These are phyloP conservation scores for Sporothrix mexicana DNA, from an alignment of 2,329 filamentous ascomycete genomes.

Conservation along the genomic window DNA sequence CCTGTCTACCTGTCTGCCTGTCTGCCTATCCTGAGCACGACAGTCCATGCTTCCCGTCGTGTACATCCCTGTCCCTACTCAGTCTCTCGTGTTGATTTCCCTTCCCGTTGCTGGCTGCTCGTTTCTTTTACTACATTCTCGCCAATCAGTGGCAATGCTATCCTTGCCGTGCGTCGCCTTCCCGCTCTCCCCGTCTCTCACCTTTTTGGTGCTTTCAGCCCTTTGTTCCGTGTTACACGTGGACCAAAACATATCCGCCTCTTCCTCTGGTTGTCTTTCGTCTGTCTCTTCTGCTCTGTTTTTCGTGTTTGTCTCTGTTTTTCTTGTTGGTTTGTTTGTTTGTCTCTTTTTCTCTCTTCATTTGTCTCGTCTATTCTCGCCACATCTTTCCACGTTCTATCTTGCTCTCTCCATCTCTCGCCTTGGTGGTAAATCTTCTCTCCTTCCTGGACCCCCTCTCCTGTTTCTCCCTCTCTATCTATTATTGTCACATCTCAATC, in stretches of 20 bases:
- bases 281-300: not conserved
- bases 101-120: not conserved
- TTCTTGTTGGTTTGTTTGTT: not conserved
- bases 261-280: slow-evolving; percentile 16
- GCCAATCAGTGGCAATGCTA: not conserved
- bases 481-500: not conserved
- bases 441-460: not conserved
- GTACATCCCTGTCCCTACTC: not conserved
- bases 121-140: not conserved
- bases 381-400: not conserved
- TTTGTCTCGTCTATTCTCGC: not conserved
- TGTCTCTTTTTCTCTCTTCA: not conserved
- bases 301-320: not conserved
- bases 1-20: not conserved
- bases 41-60: slow-evolving; percentile 7
- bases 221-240: slow-evolving; percentile 17
- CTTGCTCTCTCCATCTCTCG: not conserved
- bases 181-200: slow-evolving; percentile 10
- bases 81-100: not conserved
- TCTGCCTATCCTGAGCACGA: not conserved
- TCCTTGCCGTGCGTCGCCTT: not conserved
- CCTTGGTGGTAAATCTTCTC: not conserved
- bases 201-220: not conserved
- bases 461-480: not conserved
- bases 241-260: not conserved